These are phyloP conservation scores for Salix caprea DNA, from an alignment of 345 rosid species.

Conservation along the genomic window DNA sequence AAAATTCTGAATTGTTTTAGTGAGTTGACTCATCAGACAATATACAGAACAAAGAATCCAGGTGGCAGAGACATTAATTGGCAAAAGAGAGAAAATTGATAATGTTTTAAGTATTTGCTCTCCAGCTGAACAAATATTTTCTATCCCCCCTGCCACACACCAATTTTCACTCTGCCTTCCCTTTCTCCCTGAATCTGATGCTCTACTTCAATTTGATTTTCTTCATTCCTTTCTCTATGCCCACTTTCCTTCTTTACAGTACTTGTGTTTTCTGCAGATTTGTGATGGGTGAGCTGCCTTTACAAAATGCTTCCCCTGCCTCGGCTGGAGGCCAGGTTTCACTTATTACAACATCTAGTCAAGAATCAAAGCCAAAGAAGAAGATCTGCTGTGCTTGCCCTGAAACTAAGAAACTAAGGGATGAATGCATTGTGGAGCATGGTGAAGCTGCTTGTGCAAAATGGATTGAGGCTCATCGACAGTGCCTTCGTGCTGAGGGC, in stretches of 20 bases:
- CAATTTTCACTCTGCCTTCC: background rate
- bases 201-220: background rate
- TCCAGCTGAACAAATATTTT: background rate
- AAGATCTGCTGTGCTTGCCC: conserved; percentile 95
- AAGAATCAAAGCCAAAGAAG: conserved; percentile 71
- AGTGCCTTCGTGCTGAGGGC: conserved; percentile 88
- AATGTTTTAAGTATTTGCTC: background rate
- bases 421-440: conserved; percentile 81
- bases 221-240: background rate
- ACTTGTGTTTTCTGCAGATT: background rate
- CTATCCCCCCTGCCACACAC: background rate
- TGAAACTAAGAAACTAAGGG: conserved; percentile 81
- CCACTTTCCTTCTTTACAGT: background rate
- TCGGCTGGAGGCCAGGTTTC: conserved; percentile 41
- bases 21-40: background rate
- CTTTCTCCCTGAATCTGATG: background rate
- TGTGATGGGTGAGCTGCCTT: conserved; percentile 51
- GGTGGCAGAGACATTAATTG: too few relatives aligned
- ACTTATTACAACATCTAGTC: conserved; percentile 14
- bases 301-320: conserved; percentile 40
- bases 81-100: background rate
- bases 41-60: background rate
- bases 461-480: conserved; percentile 93
- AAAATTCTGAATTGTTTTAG: background rate
- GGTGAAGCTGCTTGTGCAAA: conserved; percentile 84